Evolutionary conservation across 495 filamentous ascomycete species (phyloP), one percentile per base, ranked within the genome.

Genomic region (Neurospora sp.): DNA sequence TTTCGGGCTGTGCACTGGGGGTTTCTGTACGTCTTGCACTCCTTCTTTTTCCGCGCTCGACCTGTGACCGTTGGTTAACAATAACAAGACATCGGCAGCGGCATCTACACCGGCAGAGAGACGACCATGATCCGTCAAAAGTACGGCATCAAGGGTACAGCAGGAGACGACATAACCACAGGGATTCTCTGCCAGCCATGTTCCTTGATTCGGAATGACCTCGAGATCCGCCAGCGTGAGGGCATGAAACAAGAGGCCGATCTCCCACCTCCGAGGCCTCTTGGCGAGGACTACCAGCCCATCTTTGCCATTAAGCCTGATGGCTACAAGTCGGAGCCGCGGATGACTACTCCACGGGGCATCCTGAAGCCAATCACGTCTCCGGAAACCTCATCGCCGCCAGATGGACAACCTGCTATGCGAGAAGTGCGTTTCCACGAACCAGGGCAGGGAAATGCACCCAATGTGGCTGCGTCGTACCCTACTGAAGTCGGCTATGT

Each of bases 181-280:
- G 78, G 78, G 1, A 79, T 79, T 16, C 75, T 74, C 44, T 79
- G 78, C 53, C 78, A 78, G 70, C 78, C 76, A 16, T 79, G 78
- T 68, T 79, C 78, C 16, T 53, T 78, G n/a, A 75, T 78, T 41
- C 72, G 75, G 8, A 78, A 79, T 53, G 76, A 76, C 4, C 41
- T 78, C 40, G 78, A 79, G 40, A 45, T 79, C 44, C 74, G 76
- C 40, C 70, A 61, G 27, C 76, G 78, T 12, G 72, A 78, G 39
- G n/a, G 7, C n/a, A 71, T 73, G 10, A 76, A 72, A 20, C 40
- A 9, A 16, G 22, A 48, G 18, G 9, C 72, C 9, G 71, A 76
- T n/a, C 71, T 74, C 4, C 40, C 48, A 6, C 69, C 71, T 9
- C 78, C 76, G 14, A 10, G 74, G 1, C 76, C 78, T 1, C 42